Evolutionary conservation across 192 early-diverging fungal species (phyloP), one percentile per base, ranked within the genome.

Genomic region (Rhizoclosmatium sp.): DNA sequence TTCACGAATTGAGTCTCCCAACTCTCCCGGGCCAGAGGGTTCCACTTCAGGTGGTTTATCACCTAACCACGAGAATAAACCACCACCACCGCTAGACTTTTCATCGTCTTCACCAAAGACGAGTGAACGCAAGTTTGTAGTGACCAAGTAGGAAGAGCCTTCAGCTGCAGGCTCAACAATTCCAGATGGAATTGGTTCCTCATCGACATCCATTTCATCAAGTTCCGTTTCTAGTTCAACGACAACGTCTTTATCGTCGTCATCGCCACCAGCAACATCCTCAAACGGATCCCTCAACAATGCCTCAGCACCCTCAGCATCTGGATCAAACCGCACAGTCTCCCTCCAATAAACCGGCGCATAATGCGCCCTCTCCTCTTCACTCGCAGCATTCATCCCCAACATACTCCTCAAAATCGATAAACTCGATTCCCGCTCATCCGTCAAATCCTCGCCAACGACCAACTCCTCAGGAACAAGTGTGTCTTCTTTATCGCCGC

Each of bases 1-100:
- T 39, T 75, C 72, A 44, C 72, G 56, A 48, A 75, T 75, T 7
- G 72, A n/a, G 47, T 75, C 72, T 49, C 72, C 72, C 39, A 44
- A 59, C 59, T 61, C 2, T 10, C 72, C 72, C 4, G 72, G 72
- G 12, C 72, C 72, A 9, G 58, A 60, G 7, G 59, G 42, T 10
- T 62, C 72, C 46, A 61, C 16, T 4, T 60, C 58, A 2, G 31
- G 21, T 12, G 31, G 59, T 10, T 44, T 10, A 47, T 62, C 47
- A n/a, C 45, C 72, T 2, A 75, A 31, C 72, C 72, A 75, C 4
- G 72, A 64, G 47, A 75, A 75, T n/a, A 75, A 14, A 16, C 42
- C 48, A 58, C 51, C 41, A 62, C 39, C 56, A 60, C 5, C 59
- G 47, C 39, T 40, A 54, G 10, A 42, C 7, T 9, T 47, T 10